Evolutionary conservation across 2,329 filamentous ascomycete species (phyloP), one percentile per base, ranked within the genome.

Genomic region (Fusarium subglutinans): DNA sequence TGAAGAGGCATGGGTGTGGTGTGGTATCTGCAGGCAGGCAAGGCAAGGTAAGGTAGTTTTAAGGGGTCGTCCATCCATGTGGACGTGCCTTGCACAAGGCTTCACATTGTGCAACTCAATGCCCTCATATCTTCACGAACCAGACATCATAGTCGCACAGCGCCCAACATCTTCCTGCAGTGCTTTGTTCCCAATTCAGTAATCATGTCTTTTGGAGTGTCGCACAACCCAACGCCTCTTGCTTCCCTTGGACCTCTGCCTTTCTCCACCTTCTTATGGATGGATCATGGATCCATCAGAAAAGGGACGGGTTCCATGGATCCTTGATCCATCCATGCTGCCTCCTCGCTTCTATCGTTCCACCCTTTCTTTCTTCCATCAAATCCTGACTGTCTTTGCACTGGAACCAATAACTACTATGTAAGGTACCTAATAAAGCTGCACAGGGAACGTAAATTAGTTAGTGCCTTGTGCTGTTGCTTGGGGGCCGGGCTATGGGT

Each of bases 361-460:
- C 74, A 77, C 74, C 74, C 73, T 74, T 30, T 60, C 65, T 72
- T 65, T 62, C 66, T 72, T 66, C 66, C 73, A 74, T 73, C 69
- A 62, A 67, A 67, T 70, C 69, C 75, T 73, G 63, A 37, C 74
- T 72, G 63, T 63, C 33, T 53, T 37, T 53, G 33, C 30, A 24
- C 74, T 75, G 66, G 63, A 74, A 41, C 50, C 63, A 60, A 75
- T 57, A 50, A 54, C 54, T 69, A 55, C 48, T 57, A 15, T 35
- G 14, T 15, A 35, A 35, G 33, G 33, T 35, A 35, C 33, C 33
- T 66, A 75, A 66, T 48, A 60, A 75, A 68, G 70, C 72, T 65
- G 58, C 69, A 53, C 69, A 66, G 72, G 64, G 57, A 70, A 75
- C 53, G 66, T 73, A 76, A 78, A 74, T 77, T 78, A 77, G 74